Base-by-base conservation (phyloP, 2,329 filamentous ascomycete genomes). In the Apiospora phragmitis region DNA sequence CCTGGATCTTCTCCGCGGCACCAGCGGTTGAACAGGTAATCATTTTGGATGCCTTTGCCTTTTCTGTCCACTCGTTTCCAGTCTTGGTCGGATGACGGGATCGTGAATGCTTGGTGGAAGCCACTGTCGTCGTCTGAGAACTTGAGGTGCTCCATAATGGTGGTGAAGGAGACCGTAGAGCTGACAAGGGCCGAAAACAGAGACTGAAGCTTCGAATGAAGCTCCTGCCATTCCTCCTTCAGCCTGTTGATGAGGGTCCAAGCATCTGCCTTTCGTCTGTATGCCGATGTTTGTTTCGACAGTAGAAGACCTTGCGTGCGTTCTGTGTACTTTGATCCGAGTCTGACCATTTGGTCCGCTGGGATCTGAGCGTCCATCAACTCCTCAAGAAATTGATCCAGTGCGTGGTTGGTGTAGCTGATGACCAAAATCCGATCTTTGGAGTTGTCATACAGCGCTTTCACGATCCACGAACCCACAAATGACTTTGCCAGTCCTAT, bases 401-500 rank as follows among this genome's bases (percentile, higher is more conserved):
- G 79, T 0, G 90, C 89, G 73, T 92, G 91, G 68, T 93, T 92
- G 0, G 91, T 94, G 70, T 89, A 94, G 35, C 88, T 90, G 1
- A 92, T 78, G 0, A 94, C 87, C 0, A 95, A 81, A 0, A 94
- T 86, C 0, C 78, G 87, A 38, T 87, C 81, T 0, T 74, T 26
- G 0, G 87, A 89, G 6, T 83, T 75, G 0, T 87, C 77, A 26
- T 89, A 79, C 0, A 94, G 76, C 0, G 84, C 78, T 68, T 90
- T 90, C 0, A 88, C 86, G 1, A 91, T 81, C 2, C 92, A 80
- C 0, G 91, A 89, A 0, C 93, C 93, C 3, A 93, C 86, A 72
- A 93, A 93, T 0, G 91, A 93, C 74, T 95, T 95, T 95, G 1
- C 93, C 93, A 0, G 92, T 94, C 0, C 91, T 90, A n/a, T 90